phyloP scores from a whole-genome alignment of 129 eudicot species.

The Flaveria ramosissima region DNA sequence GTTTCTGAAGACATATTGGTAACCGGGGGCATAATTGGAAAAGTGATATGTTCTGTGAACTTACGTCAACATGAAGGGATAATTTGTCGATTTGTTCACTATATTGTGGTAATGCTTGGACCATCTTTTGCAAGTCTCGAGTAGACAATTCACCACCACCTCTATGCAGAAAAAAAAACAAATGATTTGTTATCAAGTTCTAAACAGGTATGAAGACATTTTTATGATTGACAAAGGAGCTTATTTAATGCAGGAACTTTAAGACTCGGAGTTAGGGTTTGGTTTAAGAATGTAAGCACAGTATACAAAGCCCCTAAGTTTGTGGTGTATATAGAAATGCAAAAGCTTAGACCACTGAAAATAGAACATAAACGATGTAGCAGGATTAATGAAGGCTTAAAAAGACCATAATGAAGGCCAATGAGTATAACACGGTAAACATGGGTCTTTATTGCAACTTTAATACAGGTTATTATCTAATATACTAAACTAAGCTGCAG shows the following conservation, averaged over 20 bases:
- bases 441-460: not conserved
- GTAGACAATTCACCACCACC: slow-evolving; percentile 82
- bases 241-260: slow-evolving; percentile 6
- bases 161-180: slow-evolving; percentile 41
- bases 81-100: slow-evolving; percentile 95
- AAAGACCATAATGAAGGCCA: not conserved
- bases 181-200: slow-evolving; percentile 12
- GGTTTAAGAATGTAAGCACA: not conserved
- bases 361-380: not conserved
- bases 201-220: not conserved
- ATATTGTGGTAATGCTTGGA: slow-evolving; percentile 93
- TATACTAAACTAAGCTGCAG: not conserved
- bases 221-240: not conserved
- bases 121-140: slow-evolving; percentile 94
- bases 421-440: not conserved
- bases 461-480: not conserved
- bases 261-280: not conserved
- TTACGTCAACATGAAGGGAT: slow-evolving; percentile 96
- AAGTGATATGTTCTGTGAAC: slow-evolving; percentile 34
- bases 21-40: slow-evolving; percentile 16
- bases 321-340: slow-evolving; percentile 3
- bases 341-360: not conserved
- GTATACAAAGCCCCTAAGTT: not conserved
- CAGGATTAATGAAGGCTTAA: not conserved
- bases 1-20: slow-evolving; percentile 17